Conservation (phyloP, 164 flowering plant genomes). For the Tetrastigma voinierianum region DNA sequence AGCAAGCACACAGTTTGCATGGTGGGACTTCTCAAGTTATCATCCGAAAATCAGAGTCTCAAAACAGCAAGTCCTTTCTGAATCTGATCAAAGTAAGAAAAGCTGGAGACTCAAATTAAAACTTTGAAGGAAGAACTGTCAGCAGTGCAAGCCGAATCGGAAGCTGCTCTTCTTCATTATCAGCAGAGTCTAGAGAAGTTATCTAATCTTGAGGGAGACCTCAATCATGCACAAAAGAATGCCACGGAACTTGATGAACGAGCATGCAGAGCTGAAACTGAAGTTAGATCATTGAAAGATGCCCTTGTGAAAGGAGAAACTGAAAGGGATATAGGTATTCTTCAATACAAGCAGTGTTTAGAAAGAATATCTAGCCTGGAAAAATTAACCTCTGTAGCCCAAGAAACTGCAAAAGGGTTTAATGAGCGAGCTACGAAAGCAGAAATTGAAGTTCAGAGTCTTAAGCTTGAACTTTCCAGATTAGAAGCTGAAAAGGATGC, state of each 20-base stretch:
- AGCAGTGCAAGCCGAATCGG: conserved; percentile 55
- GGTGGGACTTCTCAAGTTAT: conserved; percentile 25
- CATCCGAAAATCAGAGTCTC: conserved; percentile 34
- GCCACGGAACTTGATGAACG: conserved; percentile 43
- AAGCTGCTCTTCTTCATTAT: conserved; percentile 42
- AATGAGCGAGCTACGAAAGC: conserved; percentile 40
- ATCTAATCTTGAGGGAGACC: conserved; percentile 47
- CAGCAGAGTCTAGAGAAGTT: conserved; percentile 54
- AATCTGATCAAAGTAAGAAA: conserved; percentile 32
- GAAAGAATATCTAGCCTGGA: conserved; percentile 50
- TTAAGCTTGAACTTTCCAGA: conserved; percentile 40
- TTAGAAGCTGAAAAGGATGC: conserved; percentile 51
- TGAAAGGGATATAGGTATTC: conserved; percentile 50
- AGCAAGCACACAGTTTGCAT: conserved; percentile 20
- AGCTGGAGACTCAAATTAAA: conserved; percentile 47
- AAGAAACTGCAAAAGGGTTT: conserved; percentile 34
- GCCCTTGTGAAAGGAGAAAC: conserved; percentile 45
- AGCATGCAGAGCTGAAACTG: conserved; percentile 59
- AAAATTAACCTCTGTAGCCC: conserved; percentile 23
- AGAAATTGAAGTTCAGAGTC: conserved; percentile 46
- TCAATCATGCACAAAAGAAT: conserved; percentile 39
- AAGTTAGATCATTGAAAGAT: conserved; percentile 48
- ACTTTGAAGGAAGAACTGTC: conserved; percentile 44
- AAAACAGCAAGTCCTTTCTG: conserved; percentile 21
- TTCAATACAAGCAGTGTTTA: conserved; percentile 38